Evolutionary conservation across 345 rosid species (phyloP).

Genomic region (Carallia pectinifolia): DNA sequence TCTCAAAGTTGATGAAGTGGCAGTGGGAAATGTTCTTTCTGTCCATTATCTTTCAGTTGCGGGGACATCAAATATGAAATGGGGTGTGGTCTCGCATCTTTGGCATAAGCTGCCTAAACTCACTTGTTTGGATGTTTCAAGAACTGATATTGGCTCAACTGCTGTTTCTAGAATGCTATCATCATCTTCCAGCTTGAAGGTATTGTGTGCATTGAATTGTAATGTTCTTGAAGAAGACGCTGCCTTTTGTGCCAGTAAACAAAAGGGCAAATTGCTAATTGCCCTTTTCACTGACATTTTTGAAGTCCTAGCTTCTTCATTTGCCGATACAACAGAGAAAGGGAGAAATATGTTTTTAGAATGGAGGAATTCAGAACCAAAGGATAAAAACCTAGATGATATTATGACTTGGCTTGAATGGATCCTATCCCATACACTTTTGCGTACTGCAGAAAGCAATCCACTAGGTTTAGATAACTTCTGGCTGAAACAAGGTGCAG

Average conservation of each 20-base stretch:
- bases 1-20: slow-evolving; percentile 58
- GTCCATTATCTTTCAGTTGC: slow-evolving; percentile 68
- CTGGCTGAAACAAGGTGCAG: slow-evolving; percentile 86
- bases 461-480: slow-evolving; percentile 67
- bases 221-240: slow-evolving; percentile 56
- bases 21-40: slow-evolving; percentile 55
- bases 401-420: slow-evolving; percentile 75
- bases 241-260: slow-evolving; percentile 40
- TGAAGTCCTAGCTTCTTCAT: slow-evolving; percentile 56
- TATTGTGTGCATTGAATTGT: slow-evolving; percentile 76
- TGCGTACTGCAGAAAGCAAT: slow-evolving; percentile 69
- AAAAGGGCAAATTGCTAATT: slow-evolving; percentile 61
- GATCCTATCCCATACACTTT: slow-evolving; percentile 67
- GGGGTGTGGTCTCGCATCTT: slow-evolving; percentile 54
- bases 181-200: slow-evolving; percentile 63
- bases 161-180: slow-evolving; percentile 62
- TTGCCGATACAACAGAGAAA: slow-evolving; percentile 46
- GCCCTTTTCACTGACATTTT: slow-evolving; percentile 54
- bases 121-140: slow-evolving; percentile 70
- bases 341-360: slow-evolving; percentile 47
- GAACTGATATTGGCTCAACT: slow-evolving; percentile 63
- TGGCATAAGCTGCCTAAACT: slow-evolving; percentile 75
- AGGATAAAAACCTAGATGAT: slow-evolving; percentile 47
- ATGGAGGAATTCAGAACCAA: slow-evolving; percentile 49
- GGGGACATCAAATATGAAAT: slow-evolving; percentile 75